Percentiles rank a stretch among this genome's conserved stretches.
Conservation (phyloP, 1,284 basidiomycete species). For the Trametes polyzona region DNA sequence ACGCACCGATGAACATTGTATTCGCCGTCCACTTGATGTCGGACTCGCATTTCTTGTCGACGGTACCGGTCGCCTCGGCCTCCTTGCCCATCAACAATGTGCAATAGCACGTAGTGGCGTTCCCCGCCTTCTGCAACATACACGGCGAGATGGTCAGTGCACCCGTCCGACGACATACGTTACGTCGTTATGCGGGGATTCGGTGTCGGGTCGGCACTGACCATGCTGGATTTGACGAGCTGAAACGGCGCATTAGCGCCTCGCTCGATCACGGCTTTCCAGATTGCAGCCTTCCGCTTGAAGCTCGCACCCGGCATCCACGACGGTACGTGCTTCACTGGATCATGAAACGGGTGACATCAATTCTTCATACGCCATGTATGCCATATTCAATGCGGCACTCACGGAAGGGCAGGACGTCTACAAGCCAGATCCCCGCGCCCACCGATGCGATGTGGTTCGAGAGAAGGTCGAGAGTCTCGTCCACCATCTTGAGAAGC, state of each 20-base stretch:
- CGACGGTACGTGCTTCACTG: slow-evolving; percentile 33
- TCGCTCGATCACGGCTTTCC: slow-evolving; percentile 66
- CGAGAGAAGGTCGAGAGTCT: slow-evolving; percentile 63
- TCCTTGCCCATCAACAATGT: slow-evolving; percentile 54
- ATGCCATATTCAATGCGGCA: neutral
- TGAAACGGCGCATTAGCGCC: slow-evolving; percentile 68
- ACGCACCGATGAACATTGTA: slow-evolving; percentile 38
- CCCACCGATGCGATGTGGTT: slow-evolving; percentile 45
- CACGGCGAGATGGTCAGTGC: neutral
- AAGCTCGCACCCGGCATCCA: slow-evolving; percentile 40
- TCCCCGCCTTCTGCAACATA: neutral
- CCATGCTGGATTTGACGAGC: slow-evolving; percentile 58
- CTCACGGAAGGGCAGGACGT: slow-evolving; percentile 46
- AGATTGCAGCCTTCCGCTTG: slow-evolving; percentile 52
- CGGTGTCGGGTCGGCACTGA: neutral
- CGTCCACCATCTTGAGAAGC: slow-evolving; percentile 53
- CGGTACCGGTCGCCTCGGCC: neutral
- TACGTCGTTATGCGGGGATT: neutral
- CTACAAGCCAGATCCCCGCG: slow-evolving; percentile 1
- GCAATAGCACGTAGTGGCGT: slow-evolving; percentile 58
- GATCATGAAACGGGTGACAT: neutral
- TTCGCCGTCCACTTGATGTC: slow-evolving; percentile 75
- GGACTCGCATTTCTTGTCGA: slow-evolving; percentile 48
- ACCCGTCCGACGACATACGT: too few relatives aligned
- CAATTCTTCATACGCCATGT: neutral